Evolutionary conservation across 2,329 filamentous ascomycete species (phyloP).

Genomic region (Colletotrichum melonis): DNA sequence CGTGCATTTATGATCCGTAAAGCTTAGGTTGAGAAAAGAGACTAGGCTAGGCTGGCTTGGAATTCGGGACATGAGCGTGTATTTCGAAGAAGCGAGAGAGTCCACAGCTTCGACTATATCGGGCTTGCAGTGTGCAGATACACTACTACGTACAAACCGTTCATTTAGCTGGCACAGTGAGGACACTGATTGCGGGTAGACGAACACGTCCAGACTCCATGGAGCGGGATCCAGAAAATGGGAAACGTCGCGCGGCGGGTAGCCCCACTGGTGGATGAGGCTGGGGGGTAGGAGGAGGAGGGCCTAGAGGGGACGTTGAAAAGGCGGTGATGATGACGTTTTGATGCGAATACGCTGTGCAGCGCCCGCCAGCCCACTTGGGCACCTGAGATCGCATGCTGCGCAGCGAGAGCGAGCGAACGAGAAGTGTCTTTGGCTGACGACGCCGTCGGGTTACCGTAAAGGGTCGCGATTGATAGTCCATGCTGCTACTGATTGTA

Average conservation of each 20-base stretch:
- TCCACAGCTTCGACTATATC: not conserved
- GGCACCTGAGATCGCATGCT: not conserved
- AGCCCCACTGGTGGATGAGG: conserved; percentile 1
- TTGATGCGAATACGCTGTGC: not conserved
- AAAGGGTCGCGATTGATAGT: not conserved
- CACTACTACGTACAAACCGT: not conserved
- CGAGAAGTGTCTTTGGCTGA: not conserved
- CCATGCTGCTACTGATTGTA: not conserved
- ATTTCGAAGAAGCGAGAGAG: not conserved
- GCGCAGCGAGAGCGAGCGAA: not conserved
- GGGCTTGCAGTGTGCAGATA: not conserved
- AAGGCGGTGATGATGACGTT: conserved; percentile 26
- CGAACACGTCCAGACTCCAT: not conserved
- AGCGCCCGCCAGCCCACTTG: conserved; percentile 7
- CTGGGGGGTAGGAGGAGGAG: not conserved
- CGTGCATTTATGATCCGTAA: not conserved
- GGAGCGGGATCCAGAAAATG: not conserved
- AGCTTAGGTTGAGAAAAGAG: not conserved
- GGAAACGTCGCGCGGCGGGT: not conserved
- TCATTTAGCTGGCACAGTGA: not conserved
- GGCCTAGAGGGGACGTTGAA: not conserved
- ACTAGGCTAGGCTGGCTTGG: not conserved
- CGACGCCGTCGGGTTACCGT: not conserved
- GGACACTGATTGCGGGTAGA: not conserved
- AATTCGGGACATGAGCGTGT: not conserved